Base-by-base conservation (phyloP, 176 grass and related monocot species). In the Musa itinerans region DNA sequence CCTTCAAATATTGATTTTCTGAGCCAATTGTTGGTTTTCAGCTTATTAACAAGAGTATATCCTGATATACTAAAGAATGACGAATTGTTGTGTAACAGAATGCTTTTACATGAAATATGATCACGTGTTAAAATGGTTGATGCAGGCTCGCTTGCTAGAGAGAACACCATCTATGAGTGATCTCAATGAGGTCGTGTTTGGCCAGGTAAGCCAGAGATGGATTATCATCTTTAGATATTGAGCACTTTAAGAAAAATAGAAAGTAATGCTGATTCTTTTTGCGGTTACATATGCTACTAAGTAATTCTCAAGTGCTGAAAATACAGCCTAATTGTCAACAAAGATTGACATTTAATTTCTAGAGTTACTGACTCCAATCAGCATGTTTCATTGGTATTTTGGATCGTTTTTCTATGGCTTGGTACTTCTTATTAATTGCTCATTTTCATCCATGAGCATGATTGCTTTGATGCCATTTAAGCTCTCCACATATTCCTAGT, bases 91-190 rank as follows among this genome's bases (percentile, higher is more conserved):
- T 65, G 21, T 26, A 50, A 20, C 9, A 70, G 34, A 50, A 51
- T 11, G 50, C 19, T n/a, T 70, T 70, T 70, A 70, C 10, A 11
- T 50, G 19, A 16, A 51, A 52, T 70, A 10, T 73, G 2, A 53
- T 69, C 16, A 79, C 48, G 25, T 78, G 15, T 76, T 76, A 24
- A 67, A 24, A 27, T 83, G 25, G 52, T 81, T 85, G 63, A 79
- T 89, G 72, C 84, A 99, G 95, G 95, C 95, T 81, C 95, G 76
- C 61, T 78, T 99, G 75, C 80, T 99, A 74, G 88, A 99, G 90
- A 99, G 89, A 75, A 94, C 95, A 76, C 90, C 90, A 68, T 99
- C 95, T 69, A 94, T 99, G 90, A 99, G 95, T 77, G 90, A 99
- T 78, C 73, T 99, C 65, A 94, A 99, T 81, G 95, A 99, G 89